Evolutionary conservation across 768 basidiomycete species (phyloP).

Genomic region (Pisolithus microcarpus): DNA sequence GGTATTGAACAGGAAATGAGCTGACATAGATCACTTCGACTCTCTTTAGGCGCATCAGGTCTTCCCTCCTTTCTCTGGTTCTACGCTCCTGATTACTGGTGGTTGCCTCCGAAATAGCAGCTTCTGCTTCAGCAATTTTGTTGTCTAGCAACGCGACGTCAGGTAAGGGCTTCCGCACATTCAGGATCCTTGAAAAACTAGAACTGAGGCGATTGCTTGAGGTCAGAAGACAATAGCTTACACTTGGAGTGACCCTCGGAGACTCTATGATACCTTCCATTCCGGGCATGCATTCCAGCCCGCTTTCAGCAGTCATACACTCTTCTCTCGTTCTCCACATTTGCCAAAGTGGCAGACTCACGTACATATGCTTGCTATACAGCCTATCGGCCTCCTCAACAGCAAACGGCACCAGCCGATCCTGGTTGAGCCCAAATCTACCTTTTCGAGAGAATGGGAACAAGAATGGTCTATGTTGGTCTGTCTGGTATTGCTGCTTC

Average conservation of each 20-base stretch:
- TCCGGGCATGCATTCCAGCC: slow-evolving; percentile 74
- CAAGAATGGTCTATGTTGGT: slow-evolving; percentile 87
- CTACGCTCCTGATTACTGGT: slow-evolving; percentile 49
- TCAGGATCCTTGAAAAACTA: slow-evolving; percentile 44
- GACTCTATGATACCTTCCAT: slow-evolving; percentile 51
- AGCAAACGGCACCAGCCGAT: slow-evolving; percentile 82
- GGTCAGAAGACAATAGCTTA: slow-evolving; percentile 14
- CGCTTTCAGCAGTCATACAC: slow-evolving; percentile 90
- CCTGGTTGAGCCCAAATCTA: slow-evolving; percentile 43
- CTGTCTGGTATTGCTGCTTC: slow-evolving; percentile 98
- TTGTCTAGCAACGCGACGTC: slow-evolving; percentile 66
- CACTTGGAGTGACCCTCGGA: slow-evolving; percentile 40
- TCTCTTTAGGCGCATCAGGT: slow-evolving; percentile 79
- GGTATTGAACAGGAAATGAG: neutral
- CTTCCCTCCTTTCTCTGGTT: slow-evolving; percentile 63
- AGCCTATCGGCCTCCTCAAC: slow-evolving; percentile 93
- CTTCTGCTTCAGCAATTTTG: slow-evolving; percentile 64
- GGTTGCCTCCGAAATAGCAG: slow-evolving; percentile 43
- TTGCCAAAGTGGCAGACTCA: slow-evolving; percentile 82
- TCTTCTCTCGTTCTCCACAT: slow-evolving; percentile 96
- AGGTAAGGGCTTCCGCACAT: slow-evolving; percentile 53
- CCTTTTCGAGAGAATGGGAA: slow-evolving; percentile 84
- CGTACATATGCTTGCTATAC: slow-evolving; percentile 84
- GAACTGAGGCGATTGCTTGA: slow-evolving; percentile 1
- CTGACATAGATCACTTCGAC: slow-evolving; percentile 89